Evolutionary conservation across 192 early-diverging fungal species (phyloP).

Genomic region (Mortierella claussenii): DNA sequence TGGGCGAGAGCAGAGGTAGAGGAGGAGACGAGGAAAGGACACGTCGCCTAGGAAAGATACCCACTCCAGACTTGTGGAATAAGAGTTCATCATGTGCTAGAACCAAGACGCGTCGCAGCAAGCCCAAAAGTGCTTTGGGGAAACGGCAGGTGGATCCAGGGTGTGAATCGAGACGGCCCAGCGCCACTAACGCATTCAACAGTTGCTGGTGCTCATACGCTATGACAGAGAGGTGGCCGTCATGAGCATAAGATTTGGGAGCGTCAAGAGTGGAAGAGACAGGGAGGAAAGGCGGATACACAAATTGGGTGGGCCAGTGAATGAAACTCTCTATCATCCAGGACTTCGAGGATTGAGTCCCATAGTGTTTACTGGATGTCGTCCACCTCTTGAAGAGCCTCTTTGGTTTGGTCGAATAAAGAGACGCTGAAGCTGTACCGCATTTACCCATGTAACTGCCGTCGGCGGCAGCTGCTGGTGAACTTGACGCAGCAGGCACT

Average conservation of each 20-base stretch:
- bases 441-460: too few species aligned
- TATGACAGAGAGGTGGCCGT: neutral
- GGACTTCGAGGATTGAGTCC: too few species aligned
- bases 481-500: neutral
- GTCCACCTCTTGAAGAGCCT: neutral
- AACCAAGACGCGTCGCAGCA: constrained; percentile 10
- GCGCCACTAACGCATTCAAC: constrained; percentile 21
- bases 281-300: too few species aligned
- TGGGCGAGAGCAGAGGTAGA: too few species aligned
- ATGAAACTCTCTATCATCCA: neutral
- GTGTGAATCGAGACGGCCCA: constrained; percentile 12
- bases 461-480: too few species aligned
- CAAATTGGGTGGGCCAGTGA: constrained; percentile 25
- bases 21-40: neutral
- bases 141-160: constrained; percentile 14
- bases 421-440: neutral
- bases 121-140: constrained; percentile 2
- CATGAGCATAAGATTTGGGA: neutral
- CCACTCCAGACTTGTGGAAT: constrained; percentile 1
- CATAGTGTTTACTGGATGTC: neutral
- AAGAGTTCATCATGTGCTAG: constrained; percentile 10
- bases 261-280: neutral
- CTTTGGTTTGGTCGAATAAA: neutral
- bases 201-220: constrained; percentile 21
- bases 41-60: neutral